Evolutionary conservation across 1,284 basidiomycete genomes (phyloP).

Genomic region (Pyrrhoderma noxium): DNA sequence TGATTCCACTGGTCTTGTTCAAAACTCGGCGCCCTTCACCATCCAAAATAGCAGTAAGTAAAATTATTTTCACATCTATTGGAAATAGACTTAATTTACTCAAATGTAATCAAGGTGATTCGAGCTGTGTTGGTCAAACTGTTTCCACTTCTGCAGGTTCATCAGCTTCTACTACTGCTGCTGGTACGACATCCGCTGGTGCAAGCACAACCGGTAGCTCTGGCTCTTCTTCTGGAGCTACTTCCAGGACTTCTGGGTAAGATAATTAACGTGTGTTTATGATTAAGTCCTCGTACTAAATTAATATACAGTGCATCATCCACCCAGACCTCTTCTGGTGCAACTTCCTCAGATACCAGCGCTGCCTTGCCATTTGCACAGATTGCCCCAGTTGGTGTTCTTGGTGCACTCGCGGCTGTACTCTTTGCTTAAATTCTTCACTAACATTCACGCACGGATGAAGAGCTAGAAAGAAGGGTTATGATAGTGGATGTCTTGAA

Average conservation of each 20-base stretch:
- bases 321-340: slow-evolving; percentile 28
- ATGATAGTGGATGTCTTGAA: neutral
- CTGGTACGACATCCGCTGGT: slow-evolving; percentile 15
- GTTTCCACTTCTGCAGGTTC: slow-evolving; percentile 20
- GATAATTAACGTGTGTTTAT: slow-evolving; percentile 14
- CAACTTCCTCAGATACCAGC: slow-evolving; percentile 2
- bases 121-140: slow-evolving; percentile 27
- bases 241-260: slow-evolving; percentile 15
- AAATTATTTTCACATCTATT: neutral
- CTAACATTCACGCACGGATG: neutral
- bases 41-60: slow-evolving; percentile 41
- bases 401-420: slow-evolving; percentile 42
- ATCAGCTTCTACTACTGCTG: slow-evolving; percentile 17
- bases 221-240: slow-evolving; percentile 5
- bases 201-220: neutral
- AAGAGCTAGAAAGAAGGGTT: neutral
- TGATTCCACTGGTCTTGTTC: slow-evolving; percentile 41
- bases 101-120: slow-evolving; percentile 25
- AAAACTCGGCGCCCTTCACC: slow-evolving; percentile 45
- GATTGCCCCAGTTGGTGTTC: slow-evolving; percentile 36
- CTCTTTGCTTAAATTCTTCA: slow-evolving; percentile 23
- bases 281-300: slow-evolving; percentile 10
- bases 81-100: neutral
- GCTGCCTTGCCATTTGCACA: slow-evolving; percentile 25
- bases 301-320: slow-evolving; percentile 20